Evolutionary conservation across 2,329 filamentous ascomycete genomes (phyloP), one percentile per base, ranked within the genome.

Genomic region (Aspergillus costaricaensis): DNA sequence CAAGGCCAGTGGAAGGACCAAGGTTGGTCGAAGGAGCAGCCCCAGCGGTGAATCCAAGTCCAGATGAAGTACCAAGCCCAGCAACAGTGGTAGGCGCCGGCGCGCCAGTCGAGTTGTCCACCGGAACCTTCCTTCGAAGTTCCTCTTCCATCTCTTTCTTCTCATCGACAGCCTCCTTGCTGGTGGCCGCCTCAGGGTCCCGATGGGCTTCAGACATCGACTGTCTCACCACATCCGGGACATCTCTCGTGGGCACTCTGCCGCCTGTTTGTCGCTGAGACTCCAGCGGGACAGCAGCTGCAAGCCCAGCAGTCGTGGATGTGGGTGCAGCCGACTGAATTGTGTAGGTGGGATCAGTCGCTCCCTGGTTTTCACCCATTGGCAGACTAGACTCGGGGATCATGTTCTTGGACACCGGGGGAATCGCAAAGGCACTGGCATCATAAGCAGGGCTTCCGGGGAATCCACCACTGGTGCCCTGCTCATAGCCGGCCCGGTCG

Each of bases 401-500:
- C 74, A 91, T 80, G 76, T 83, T 88, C 63, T 81, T 83, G 49
- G 84, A 81, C 59, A 88, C 77, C 9, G 83, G 81, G 30, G 86
- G 85, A 38, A 88, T 72, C 58, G 81, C 77, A 52, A 82, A 78
- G 66, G 68, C 67, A 78, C 72, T 74, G 30, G 78, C 74, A 9
- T 73, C 75, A 10, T 59, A 54, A 10, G 55, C 15, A 41, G 58
- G 54, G 7, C 55, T 76, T 23, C 80, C 78, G n/a, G 79, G 76
- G 12, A 83, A 72, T 36, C 75, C 70, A 38, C 75, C 65, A 70
- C 79, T 80, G 59, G 87, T 84, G 65, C 88, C 87, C 76, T 91
- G 91, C 75, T 96, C 89, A 77, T 97, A 98, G 1, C 91, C 94
- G 67, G 88, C 91, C 75, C 92, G 85, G 74, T 97, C 93, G 19